Conservation (phyloP, 495 filamentous ascomycete genomes). For the Aeminium ludgeri region DNA sequence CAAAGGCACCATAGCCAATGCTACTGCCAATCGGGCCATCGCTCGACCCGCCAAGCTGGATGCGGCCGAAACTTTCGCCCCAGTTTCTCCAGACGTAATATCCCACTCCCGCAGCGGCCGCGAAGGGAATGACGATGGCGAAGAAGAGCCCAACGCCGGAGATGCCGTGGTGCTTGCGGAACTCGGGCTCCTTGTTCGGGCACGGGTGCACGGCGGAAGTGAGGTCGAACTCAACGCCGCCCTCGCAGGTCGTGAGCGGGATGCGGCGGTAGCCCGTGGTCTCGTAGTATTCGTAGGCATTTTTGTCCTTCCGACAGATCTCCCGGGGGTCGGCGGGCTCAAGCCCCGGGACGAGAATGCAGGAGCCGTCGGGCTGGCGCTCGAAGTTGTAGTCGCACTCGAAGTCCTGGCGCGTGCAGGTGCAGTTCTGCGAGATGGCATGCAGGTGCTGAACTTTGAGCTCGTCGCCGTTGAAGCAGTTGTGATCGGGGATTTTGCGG, state of each 20-base stretch:
- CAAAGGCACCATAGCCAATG: conserved; percentile 26
- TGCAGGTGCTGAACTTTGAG: conserved; percentile 49
- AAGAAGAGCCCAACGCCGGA: conserved; percentile 71
- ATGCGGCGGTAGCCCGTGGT: conserved; percentile 83
- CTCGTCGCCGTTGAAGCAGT: conserved; percentile 57
- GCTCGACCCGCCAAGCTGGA: conserved; percentile 53
- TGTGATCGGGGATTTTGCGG: conserved; percentile 55
- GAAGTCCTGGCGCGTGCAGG: conserved; percentile 68
- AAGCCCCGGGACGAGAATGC: conserved; percentile 55
- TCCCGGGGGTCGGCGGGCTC: conserved; percentile 45
- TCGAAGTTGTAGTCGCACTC: conserved; percentile 98
- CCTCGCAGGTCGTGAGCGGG: conserved; percentile 68
- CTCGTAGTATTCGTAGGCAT: conserved; percentile 54
- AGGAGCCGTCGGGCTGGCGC: conserved; percentile 54
- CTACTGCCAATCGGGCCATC: conserved; percentile 14
- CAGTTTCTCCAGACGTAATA: conserved; percentile 79
- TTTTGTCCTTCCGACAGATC: conserved; percentile 49
- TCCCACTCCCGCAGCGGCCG: conserved; percentile 48
- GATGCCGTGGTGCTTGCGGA: conserved; percentile 54
- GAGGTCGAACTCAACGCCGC: conserved; percentile 55
- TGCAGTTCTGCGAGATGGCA: conserved; percentile 53
- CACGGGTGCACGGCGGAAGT: conserved; percentile 38
- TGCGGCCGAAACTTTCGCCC: conserved; percentile 80
- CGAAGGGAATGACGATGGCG: conserved; percentile 57
- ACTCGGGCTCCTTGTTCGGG: conserved; percentile 61